Percentiles rank a stretch among this genome's conserved stretches.
Evolutionary conservation across 192 early-diverging fungal genomes (phyloP).

Genomic region (Allomyces macrogynus): DNA sequence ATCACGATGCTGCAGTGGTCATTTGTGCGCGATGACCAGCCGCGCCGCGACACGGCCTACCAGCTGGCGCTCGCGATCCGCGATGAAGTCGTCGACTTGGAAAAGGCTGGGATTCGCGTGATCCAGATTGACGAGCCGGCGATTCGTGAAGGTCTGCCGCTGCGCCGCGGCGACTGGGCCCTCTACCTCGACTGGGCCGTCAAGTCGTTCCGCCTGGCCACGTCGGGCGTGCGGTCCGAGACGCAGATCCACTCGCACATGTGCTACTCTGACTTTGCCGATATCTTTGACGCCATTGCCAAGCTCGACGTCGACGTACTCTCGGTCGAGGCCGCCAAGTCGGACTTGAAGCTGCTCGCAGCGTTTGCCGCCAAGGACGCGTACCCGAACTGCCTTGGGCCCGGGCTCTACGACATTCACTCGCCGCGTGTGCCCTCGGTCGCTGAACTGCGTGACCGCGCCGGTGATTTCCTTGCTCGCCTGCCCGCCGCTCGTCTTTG

Average conservation of each 20-base stretch:
- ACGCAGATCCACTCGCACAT: constrained; percentile 98
- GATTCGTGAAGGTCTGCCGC: constrained; percentile 92
- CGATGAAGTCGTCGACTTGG: constrained; percentile 87
- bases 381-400: constrained; percentile 82
- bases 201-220: constrained; percentile 74
- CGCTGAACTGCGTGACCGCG: constrained; percentile 71
- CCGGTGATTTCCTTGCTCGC: constrained; percentile 67
- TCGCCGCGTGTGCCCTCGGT: constrained; percentile 81
- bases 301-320: constrained; percentile 85
- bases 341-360: constrained; percentile 80
- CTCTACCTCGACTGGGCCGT: constrained; percentile 92
- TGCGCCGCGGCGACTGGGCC: constrained; percentile 66
- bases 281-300: constrained; percentile 87
- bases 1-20: constrained; percentile 98
- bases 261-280: constrained; percentile 99
- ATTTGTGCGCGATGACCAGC: constrained; percentile 94
- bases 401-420: constrained; percentile 97
- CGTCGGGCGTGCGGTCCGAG: constrained; percentile 57
- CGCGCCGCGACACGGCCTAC: constrained; percentile 52
- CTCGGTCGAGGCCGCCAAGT: constrained; percentile 96
- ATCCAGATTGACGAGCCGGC: constrained; percentile 99
- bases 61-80: constrained; percentile 91
- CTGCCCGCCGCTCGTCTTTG: constrained; percentile 60
- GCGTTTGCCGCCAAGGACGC: constrained; percentile 55
- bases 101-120: constrained; percentile 69